Percentiles rank a stretch among this genome's conserved stretches.
Evolutionary conservation across 1,139 yeast species (phyloP).

Genomic region (Candida buenavistaensis): DNA sequence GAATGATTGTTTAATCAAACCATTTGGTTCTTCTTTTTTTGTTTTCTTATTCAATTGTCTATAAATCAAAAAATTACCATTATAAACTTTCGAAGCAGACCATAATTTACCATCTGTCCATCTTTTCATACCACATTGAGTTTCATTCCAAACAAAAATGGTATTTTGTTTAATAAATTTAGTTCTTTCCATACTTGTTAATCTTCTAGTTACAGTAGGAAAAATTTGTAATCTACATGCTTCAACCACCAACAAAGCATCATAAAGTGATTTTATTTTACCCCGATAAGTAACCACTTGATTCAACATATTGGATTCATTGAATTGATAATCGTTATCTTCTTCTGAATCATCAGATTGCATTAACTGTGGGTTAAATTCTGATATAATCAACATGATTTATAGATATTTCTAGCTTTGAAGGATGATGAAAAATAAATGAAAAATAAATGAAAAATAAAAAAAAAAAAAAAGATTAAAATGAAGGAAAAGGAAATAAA

Average conservation of each 20-base stretch:
- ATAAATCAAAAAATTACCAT: slow-evolving; percentile 64
- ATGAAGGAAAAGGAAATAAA: too few species aligned
- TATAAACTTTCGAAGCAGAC: slow-evolving; percentile 65
- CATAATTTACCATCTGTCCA: slow-evolving; percentile 79
- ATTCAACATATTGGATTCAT: slow-evolving; percentile 5
- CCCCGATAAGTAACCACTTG: slow-evolving; percentile 64
- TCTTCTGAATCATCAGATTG: slow-evolving; percentile 8
- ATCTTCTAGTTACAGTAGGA: slow-evolving; percentile 59
- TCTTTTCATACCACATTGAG: slow-evolving; percentile 67
- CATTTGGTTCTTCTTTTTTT: slow-evolving; percentile 24
- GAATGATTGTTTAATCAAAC: slow-evolving; percentile 60
- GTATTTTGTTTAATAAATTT: slow-evolving; percentile 55
- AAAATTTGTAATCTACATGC: slow-evolving; percentile 58
- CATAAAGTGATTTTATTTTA: slow-evolving; percentile 53
- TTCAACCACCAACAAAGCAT: slow-evolving; percentile 65
- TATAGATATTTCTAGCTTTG: neutral
- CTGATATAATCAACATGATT: slow-evolving; percentile 18
- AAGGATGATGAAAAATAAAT: neutral
- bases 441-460: neutral
- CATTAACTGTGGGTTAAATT: slow-evolving; percentile 15
- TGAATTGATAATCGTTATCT: slow-evolving; percentile 3
- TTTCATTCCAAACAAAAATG: slow-evolving; percentile 71
- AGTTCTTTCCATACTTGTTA: slow-evolving; percentile 56
- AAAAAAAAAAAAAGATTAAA: too few species aligned
- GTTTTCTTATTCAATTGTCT: slow-evolving; percentile 50